These are phyloP conservation scores for Boletus bicolor DNA, from an alignment of 768 basidiomycete species.

Conservation along the genomic window DNA sequence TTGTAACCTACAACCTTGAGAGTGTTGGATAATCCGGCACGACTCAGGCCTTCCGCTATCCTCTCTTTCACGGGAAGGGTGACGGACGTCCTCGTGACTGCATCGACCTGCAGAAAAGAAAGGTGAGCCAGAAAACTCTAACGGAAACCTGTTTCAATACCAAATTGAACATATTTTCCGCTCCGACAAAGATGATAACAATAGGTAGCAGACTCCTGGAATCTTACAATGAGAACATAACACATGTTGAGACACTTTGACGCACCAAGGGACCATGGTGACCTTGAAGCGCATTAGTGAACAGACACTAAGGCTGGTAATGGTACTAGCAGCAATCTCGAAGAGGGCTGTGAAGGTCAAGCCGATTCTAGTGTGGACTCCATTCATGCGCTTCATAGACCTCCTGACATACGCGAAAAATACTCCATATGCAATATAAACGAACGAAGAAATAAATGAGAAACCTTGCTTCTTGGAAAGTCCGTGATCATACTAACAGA, in stretches of 20 bases:
- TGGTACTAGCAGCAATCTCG: slow-evolving; percentile 87
- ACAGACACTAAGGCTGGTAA: slow-evolving; percentile 91
- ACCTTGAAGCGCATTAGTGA: slow-evolving; percentile 85
- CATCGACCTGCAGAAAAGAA: slow-evolving; percentile 60
- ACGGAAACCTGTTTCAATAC: slow-evolving; percentile 42
- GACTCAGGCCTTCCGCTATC: slow-evolving; percentile 85
- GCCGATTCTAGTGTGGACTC: slow-evolving; percentile 88
- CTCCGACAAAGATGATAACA: slow-evolving; percentile 91
- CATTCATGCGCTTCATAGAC: slow-evolving; percentile 73
- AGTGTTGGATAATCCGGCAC: slow-evolving; percentile 88
- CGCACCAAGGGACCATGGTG: slow-evolving; percentile 86
- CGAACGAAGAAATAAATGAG: slow-evolving; percentile 64
- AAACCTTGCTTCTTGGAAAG: slow-evolving; percentile 43
- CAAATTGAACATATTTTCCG: slow-evolving; percentile 96
- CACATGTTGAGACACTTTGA: slow-evolving; percentile 4
- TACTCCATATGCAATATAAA: slow-evolving; percentile 73
- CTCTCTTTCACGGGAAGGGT: slow-evolving; percentile 86
- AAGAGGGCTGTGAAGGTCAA: slow-evolving; percentile 91
- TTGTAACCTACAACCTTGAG: slow-evolving; percentile 90
- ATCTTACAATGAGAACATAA: slow-evolving; percentile 6
- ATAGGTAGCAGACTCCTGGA: slow-evolving; percentile 84
- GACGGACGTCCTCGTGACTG: slow-evolving; percentile 81
- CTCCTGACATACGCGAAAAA: slow-evolving; percentile 75
- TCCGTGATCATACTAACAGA: slow-evolving; percentile 50
- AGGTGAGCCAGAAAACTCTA: slow-evolving; percentile 23